phyloP scores from a whole-genome alignment of 106 monocot species.

The Xerophyta viscosa region DNA sequence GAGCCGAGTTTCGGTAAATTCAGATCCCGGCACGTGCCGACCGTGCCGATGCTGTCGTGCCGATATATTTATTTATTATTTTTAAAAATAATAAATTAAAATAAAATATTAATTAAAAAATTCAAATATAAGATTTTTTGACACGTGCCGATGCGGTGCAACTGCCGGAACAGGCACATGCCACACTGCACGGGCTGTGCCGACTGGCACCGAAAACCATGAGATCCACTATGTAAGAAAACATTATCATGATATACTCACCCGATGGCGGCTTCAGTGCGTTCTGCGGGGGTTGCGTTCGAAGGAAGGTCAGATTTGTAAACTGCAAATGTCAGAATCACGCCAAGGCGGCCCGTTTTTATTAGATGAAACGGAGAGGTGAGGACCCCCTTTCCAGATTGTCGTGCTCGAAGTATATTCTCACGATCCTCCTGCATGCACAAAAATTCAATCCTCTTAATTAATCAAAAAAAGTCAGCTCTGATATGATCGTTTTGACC shows the following conservation, averaged over 20 bases:
- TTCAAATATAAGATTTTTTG: too few species aligned
- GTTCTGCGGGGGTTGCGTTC: conserved; percentile 60
- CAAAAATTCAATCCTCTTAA: neutral
- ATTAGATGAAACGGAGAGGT: conserved; percentile 78
- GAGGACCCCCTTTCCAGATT: conserved; percentile 84
- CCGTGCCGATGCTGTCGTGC: too few species aligned
- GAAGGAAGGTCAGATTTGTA: conserved; percentile 75
- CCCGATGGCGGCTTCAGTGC: conserved; percentile 77
- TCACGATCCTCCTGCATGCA: conserved; percentile 81
- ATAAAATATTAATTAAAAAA: neutral
- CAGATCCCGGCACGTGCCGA: too few species aligned
- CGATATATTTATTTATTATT: too few species aligned
- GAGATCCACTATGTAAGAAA: neutral
- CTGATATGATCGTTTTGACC: too few species aligned
- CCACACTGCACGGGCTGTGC: too few species aligned
- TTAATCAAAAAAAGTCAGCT: too few species aligned
- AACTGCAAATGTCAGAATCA: conserved; percentile 87
- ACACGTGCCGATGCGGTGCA: too few species aligned
- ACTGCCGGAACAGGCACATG: too few species aligned
- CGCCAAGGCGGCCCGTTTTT: conserved; percentile 87
- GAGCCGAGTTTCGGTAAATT: too few species aligned
- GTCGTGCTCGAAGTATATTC: conserved; percentile 80
- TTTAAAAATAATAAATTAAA: neutral
- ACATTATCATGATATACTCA: conserved; percentile 10
- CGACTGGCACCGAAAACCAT: too few species aligned